These are phyloP conservation scores for Claviceps paspali DNA, from an alignment of 2,329 filamentous ascomycete species.

Conservation along the genomic window DNA sequence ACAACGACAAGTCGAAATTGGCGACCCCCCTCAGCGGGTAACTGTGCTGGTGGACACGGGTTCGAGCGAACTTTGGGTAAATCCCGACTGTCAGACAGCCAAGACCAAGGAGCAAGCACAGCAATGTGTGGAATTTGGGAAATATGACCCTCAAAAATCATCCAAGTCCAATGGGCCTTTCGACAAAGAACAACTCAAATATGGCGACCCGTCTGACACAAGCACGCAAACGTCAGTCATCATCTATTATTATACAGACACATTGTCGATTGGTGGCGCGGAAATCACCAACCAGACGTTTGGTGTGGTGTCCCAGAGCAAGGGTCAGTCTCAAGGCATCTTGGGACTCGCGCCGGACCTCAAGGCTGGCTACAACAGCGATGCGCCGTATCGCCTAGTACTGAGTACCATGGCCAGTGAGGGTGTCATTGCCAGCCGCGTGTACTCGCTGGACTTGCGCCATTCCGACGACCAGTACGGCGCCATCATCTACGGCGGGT, in stretches of 20 bases:
- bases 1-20: slow-evolving; percentile 23
- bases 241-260: slow-evolving; percentile 31
- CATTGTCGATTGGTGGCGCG: slow-evolving; percentile 27
- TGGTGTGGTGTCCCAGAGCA: slow-evolving; percentile 28
- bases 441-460: slow-evolving; percentile 36
- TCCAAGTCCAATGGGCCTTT: slow-evolving; percentile 21
- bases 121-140: slow-evolving; percentile 26
- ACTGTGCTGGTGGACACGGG: slow-evolving; percentile 35
- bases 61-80: slow-evolving; percentile 40
- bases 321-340: slow-evolving; percentile 36
- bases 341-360: slow-evolving; percentile 32
- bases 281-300: slow-evolving; percentile 31
- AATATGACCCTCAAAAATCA: slow-evolving; percentile 29
- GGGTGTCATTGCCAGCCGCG: slow-evolving; percentile 31
- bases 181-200: slow-evolving; percentile 22
- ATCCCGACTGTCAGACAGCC: slow-evolving; percentile 30
- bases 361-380: slow-evolving; percentile 20
- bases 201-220: slow-evolving; percentile 23
- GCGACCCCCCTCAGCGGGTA: slow-evolving; percentile 25
- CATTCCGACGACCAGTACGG: slow-evolving; percentile 26
- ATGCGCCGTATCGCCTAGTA: slow-evolving; percentile 35
- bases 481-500: slow-evolving; percentile 36
- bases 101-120: slow-evolving; percentile 17
- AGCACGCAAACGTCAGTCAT: slow-evolving; percentile 21
- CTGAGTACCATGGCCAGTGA: slow-evolving; percentile 32